phyloP scores from a whole-genome alignment of 768 basidiomycete genomes.

The Ephemerocybe angulata region DNA sequence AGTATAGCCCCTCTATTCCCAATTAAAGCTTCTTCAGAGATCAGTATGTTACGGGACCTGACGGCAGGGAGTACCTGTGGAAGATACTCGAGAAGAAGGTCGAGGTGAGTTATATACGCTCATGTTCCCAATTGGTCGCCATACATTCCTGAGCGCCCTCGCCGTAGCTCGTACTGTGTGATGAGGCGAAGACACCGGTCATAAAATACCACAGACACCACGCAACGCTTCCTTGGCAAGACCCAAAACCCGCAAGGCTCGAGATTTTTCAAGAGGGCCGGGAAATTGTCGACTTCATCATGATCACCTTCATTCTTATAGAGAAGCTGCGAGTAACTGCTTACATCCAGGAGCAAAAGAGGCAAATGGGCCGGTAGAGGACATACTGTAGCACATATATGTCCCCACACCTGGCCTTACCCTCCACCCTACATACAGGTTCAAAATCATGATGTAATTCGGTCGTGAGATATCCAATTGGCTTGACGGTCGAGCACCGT shows the following conservation, averaged over 20 bases:
- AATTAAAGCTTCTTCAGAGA: background rate
- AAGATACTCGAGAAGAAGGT: background rate
- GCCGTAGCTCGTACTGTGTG: background rate
- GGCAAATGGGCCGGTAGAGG: background rate
- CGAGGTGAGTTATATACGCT: background rate
- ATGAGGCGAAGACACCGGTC: background rate
- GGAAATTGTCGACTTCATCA: background rate
- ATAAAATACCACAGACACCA: background rate
- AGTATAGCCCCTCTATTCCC: background rate
- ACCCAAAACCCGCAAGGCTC: background rate
- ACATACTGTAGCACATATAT: too few relatives aligned
- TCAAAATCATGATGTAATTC: too few relatives aligned
- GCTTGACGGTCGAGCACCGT: too few relatives aligned
- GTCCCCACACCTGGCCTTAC: too few relatives aligned
- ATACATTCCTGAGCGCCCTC: background rate
- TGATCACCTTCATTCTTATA: background rate
- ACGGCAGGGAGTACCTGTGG: constrained; percentile 3
- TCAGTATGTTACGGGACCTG: background rate
- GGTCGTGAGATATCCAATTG: too few relatives aligned
- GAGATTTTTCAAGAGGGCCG: background rate
- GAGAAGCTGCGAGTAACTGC: background rate
- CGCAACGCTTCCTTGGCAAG: background rate
- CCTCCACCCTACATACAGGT: too few relatives aligned
- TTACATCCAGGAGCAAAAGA: background rate
- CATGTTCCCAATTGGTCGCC: background rate